Conservation (phyloP, 2,329 filamentous ascomycete species). For the Aureobasidium subglaciale region DNA sequence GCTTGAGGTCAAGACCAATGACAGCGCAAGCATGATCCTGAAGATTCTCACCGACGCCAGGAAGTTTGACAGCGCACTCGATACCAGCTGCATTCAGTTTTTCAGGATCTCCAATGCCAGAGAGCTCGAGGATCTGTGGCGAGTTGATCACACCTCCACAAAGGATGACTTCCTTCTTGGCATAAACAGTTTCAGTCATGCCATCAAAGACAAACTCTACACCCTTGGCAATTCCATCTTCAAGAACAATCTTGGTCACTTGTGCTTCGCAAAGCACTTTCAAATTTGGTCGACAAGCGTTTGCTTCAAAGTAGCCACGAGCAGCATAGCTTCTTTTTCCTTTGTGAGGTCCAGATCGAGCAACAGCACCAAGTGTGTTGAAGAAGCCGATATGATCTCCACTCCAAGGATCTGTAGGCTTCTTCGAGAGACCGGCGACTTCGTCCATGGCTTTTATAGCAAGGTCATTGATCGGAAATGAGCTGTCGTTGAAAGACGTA, state of each 20-base stretch:
- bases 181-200: constrained; percentile 29
- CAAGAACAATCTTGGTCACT: constrained; percentile 41
- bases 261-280: constrained; percentile 41
- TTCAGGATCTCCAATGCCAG: constrained; percentile 48
- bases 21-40: constrained; percentile 19
- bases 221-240: constrained; percentile 31
- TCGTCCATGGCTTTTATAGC: constrained; percentile 32
- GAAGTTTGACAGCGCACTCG: constrained; percentile 37
- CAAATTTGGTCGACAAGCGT: constrained; percentile 37
- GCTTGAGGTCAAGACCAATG: constrained; percentile 23
- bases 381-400: constrained; percentile 34
- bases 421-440: constrained; percentile 29
- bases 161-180: constrained; percentile 48
- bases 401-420: constrained; percentile 30
- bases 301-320: constrained; percentile 32
- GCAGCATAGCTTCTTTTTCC: constrained; percentile 32
- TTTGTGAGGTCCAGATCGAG: constrained; percentile 25
- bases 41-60: constrained; percentile 34
- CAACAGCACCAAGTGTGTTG: constrained; percentile 26
- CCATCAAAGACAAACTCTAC: constrained; percentile 38
- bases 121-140: constrained; percentile 54
- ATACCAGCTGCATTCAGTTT: constrained; percentile 39
- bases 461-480: constrained; percentile 30
- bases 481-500: constrained; percentile 31
- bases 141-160: constrained; percentile 52